phyloP scores from a whole-genome alignment of 2,329 filamentous ascomycete genomes.

The Calonectria hongkongensis region DNA sequence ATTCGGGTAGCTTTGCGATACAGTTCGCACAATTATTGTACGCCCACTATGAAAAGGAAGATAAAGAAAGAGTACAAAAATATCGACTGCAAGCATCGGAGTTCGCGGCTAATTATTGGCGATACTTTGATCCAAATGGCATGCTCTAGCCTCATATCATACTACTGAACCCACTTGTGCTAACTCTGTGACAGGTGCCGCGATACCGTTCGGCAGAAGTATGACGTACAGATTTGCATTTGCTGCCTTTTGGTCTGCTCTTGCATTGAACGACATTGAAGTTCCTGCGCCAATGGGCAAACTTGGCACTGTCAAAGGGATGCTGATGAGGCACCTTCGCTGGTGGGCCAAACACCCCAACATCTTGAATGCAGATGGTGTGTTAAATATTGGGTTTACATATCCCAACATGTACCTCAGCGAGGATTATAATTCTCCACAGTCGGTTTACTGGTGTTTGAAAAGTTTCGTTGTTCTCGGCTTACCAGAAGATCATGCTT shows the following conservation, averaged over 20 bases:
- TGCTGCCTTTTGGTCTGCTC: slow-evolving; percentile 67
- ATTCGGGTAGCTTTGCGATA: slow-evolving; percentile 71
- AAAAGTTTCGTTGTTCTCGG: slow-evolving; percentile 68
- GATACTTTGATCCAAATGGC: slow-evolving; percentile 68
- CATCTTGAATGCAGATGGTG: slow-evolving; percentile 69
- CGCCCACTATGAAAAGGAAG: slow-evolving; percentile 63
- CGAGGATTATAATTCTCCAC: slow-evolving; percentile 74
- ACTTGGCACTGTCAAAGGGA: slow-evolving; percentile 65
- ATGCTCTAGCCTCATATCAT: slow-evolving; percentile 22
- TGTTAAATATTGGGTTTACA: slow-evolving; percentile 64
- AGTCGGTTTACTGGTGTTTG: slow-evolving; percentile 73
- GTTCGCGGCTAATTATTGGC: slow-evolving; percentile 65
- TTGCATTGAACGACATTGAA: slow-evolving; percentile 62
- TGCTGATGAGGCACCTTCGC: slow-evolving; percentile 69
- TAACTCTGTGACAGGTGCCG: slow-evolving; percentile 59
- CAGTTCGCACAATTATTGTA: slow-evolving; percentile 70
- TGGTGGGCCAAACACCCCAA: slow-evolving; percentile 65
- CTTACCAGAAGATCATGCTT: slow-evolving; percentile 54
- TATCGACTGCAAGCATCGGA: slow-evolving; percentile 62
- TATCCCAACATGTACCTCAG: slow-evolving; percentile 70
- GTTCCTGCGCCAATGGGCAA: slow-evolving; percentile 60
- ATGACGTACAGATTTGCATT: slow-evolving; percentile 70
- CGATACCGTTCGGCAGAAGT: slow-evolving; percentile 70
- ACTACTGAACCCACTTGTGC: neutral
- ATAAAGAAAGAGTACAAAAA: slow-evolving; percentile 59